Evolutionary conservation across 225 moss, liverwort and hornwort genomes (phyloP).

Genomic region (Pseudoscleropodium purum): DNA sequence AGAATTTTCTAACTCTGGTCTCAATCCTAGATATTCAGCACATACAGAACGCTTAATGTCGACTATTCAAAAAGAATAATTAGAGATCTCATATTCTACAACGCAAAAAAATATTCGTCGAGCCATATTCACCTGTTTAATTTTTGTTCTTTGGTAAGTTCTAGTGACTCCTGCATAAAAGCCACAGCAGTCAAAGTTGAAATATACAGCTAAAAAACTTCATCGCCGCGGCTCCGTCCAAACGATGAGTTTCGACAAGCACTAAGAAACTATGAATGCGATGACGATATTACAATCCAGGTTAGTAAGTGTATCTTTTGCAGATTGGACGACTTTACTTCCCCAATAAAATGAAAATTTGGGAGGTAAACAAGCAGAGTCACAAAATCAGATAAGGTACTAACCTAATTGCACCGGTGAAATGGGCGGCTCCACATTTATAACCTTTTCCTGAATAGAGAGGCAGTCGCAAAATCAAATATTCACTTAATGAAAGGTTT

Average conservation of each 20-base stretch:
- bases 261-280: neutral
- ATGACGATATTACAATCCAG: neutral
- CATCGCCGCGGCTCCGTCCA: neutral
- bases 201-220: neutral
- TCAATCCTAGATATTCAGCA: neutral
- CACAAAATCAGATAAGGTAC: neutral
- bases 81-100: neutral
- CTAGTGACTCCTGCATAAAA: conserved; percentile 27
- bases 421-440: conserved; percentile 4
- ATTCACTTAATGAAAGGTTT: neutral
- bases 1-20: neutral
- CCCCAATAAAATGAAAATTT: neutral
- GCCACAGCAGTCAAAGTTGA: neutral
- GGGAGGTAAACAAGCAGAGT: neutral
- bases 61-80: neutral
- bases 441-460: conserved; percentile 22
- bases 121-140: conserved; percentile 20
- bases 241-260: neutral
- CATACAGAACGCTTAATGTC: neutral
- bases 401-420: conserved; percentile 22
- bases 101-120: neutral
- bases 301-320: neutral
- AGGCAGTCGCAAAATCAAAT: neutral
- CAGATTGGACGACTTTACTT: neutral
- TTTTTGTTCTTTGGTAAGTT: conserved; percentile 35